Evolutionary conservation across 345 rosid genomes (phyloP).

Genomic region (Murraya paniculata): DNA sequence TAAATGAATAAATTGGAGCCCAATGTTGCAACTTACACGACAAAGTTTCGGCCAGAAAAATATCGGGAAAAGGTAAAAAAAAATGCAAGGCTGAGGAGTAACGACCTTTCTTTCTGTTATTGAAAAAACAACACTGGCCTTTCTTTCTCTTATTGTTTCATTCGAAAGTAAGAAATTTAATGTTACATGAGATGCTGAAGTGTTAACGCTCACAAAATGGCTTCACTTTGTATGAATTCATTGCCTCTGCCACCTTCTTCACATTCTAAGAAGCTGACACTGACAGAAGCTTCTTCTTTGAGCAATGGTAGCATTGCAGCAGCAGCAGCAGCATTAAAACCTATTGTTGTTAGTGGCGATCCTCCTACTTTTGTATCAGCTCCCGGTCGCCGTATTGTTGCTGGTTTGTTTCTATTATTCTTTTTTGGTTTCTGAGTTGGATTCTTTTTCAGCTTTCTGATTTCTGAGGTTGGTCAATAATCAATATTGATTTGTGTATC

Average conservation of each 20-base stretch:
- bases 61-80: neutral
- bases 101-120: conserved; percentile 1
- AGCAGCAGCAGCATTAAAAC: conserved; percentile 39
- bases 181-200: conserved; percentile 15
- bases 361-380: conserved; percentile 92
- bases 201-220: conserved; percentile 37
- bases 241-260: conserved; percentile 49
- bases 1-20: neutral
- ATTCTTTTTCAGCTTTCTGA: neutral
- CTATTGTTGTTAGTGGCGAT: conserved; percentile 66
- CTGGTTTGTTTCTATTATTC: conserved; percentile 42
- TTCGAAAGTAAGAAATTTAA: conserved; percentile 13
- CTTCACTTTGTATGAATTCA: conserved; percentile 62
- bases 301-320: conserved; percentile 18
- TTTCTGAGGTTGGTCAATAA: neutral
- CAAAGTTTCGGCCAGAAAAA: conserved; percentile 19
- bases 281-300: conserved; percentile 34
- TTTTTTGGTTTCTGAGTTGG: neutral
- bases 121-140: neutral
- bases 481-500: neutral
- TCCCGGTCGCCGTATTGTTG: conserved; percentile 85
- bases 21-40: neutral
- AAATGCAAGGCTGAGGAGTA: conserved; percentile 14
- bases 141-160: neutral
- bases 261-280: conserved; percentile 36